A percentile compares a stretch with the other conserved stretches of the same genome.
Conservation (phyloP, 371 early-diverging fungal genomes). For the Syncephalis plumigaleata region DNA sequence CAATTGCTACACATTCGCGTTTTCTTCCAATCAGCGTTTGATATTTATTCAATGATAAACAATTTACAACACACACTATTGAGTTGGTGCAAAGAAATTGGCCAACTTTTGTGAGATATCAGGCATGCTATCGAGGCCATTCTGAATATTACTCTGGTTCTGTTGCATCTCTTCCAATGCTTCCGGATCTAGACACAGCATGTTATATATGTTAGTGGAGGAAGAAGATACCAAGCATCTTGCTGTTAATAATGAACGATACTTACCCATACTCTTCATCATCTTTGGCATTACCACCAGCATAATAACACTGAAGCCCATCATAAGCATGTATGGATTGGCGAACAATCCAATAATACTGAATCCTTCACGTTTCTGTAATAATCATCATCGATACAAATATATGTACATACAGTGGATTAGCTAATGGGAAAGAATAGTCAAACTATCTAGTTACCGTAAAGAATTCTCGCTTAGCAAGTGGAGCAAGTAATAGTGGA, state of each 20-base stretch:
- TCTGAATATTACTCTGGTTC: constrained; percentile 13
- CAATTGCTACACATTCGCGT: no score
- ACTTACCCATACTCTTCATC: constrained; percentile 23
- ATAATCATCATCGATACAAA: background rate
- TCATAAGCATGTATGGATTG: constrained; percentile 42
- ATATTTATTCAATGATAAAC: no score
- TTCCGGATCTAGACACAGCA: constrained; percentile 12
- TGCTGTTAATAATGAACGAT: background rate
- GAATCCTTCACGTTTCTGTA: constrained; percentile 27
- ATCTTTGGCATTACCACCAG: constrained; percentile 33
- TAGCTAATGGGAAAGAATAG: background rate
- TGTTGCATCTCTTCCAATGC: constrained; percentile 18
- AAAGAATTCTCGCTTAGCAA: constrained; percentile 3
- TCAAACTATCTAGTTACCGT: background rate
- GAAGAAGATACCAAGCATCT: background rate
- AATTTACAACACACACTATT: background rate
- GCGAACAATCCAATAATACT: constrained; percentile 21
- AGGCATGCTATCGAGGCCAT: constrained; percentile 22
- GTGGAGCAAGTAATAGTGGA: constrained; percentile 3
- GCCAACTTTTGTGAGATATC: constrained; percentile 27
- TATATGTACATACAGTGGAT: background rate
- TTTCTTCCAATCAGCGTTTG: no score
- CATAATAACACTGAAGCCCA: constrained; percentile 26
- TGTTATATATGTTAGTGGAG: background rate
- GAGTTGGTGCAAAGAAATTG: constrained; percentile 9